Percentiles rank a stretch among this genome's conserved stretches.
Conservation (phyloP, 345 rosid species). For the Melaleuca alternifolia region DNA sequence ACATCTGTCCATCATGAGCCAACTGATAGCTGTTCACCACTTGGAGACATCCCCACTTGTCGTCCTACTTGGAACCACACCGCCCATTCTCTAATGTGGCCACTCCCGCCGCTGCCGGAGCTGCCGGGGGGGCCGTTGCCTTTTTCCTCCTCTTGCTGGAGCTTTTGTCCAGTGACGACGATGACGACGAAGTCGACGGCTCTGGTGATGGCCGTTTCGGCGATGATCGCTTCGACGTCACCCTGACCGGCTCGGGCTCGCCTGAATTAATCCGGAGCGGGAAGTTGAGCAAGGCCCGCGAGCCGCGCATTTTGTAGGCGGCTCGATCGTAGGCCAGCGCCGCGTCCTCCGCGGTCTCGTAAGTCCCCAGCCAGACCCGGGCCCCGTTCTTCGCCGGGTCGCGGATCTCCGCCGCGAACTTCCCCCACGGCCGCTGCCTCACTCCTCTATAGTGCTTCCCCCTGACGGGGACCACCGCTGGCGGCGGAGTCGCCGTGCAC, state of each 20-base stretch:
- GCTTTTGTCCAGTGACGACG: constrained; percentile 23
- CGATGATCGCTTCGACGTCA: constrained; percentile 56
- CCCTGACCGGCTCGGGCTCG: constrained; percentile 79
- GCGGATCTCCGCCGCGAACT: constrained; percentile 19
- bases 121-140: neutral
- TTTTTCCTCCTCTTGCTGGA: constrained; percentile 38
- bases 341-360: constrained; percentile 12
- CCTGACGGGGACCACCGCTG: constrained; percentile 10
- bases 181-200: constrained; percentile 19
- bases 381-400: constrained; percentile 17
- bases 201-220: constrained; percentile 65
- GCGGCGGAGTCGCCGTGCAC: neutral
- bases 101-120: neutral
- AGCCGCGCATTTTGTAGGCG: constrained; percentile 14
- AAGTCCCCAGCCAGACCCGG: constrained; percentile 19
- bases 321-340: constrained; percentile 18
- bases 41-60: constrained; percentile 17
- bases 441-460: constrained; percentile 14
- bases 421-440: constrained; percentile 24
- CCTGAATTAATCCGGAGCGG: constrained; percentile 9
- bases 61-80: constrained; percentile 10
- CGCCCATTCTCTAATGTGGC: neutral
- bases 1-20: neutral
- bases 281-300: constrained; percentile 11
- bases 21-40: constrained; percentile 23